A percentile compares a stretch with the other conserved stretches of the same genome.
These are phyloP conservation scores for Schizonepeta tenuifolia DNA, from an alignment of 257 asterid species.

Conservation along the genomic window DNA sequence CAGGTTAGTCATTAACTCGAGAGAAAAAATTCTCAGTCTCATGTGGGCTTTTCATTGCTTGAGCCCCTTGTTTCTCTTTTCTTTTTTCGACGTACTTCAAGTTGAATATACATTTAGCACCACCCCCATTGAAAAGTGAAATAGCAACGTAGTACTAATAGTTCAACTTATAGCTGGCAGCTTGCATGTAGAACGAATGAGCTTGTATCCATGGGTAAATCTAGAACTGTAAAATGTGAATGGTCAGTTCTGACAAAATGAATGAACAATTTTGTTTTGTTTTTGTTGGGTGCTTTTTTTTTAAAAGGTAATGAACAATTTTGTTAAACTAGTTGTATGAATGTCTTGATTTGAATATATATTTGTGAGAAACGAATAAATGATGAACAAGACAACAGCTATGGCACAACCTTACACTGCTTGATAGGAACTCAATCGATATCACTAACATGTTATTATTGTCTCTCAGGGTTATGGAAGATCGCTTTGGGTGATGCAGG, in stretches of 20 bases:
- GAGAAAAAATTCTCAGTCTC: neutral
- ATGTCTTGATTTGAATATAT: constrained; percentile 10
- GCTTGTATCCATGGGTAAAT: no score
- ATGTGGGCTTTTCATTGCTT: constrained; percentile 16
- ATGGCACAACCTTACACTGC: constrained; percentile 14
- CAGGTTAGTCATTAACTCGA: constrained; percentile 62
- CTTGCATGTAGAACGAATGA: no score
- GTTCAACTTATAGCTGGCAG: no score
- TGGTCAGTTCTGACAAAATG: neutral
- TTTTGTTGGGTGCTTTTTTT: no score
- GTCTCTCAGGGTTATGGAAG: constrained; percentile 82
- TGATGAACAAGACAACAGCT: neutral
- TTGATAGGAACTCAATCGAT: neutral
- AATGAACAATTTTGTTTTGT: constrained; percentile 3
- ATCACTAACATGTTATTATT: constrained; percentile 19
- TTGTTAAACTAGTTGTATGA: neutral
- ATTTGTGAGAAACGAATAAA: neutral
- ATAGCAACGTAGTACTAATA: no score
- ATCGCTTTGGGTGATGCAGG: constrained; percentile 96
- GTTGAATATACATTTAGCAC: no score
- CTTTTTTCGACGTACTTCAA: no score
- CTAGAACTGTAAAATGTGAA: neutral
- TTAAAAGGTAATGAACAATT: no score
- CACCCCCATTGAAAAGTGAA: no score
- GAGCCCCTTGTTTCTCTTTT: no score